Conservation (phyloP, 805 yeast species). For the Schizosaccharomyces octosporus region DNA sequence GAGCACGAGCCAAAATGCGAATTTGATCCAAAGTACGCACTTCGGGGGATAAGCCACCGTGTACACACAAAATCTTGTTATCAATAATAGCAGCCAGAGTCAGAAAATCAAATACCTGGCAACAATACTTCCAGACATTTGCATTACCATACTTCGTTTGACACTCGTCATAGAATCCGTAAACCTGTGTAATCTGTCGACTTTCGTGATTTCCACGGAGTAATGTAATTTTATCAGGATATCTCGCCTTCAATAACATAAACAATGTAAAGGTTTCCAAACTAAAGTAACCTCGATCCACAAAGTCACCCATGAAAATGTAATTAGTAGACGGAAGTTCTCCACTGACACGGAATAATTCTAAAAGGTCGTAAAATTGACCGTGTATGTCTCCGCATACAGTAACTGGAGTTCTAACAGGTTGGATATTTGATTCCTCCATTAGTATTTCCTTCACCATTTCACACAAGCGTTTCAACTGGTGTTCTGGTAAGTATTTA, state of each 20-base stretch:
- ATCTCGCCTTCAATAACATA: slow-evolving; percentile 71
- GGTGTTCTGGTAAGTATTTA: slow-evolving; percentile 65
- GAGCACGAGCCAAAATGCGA: slow-evolving; percentile 80
- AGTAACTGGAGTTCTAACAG: slow-evolving; percentile 78
- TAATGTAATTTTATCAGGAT: slow-evolving; percentile 61
- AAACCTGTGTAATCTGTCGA: slow-evolving; percentile 93
- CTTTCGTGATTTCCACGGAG: slow-evolving; percentile 97
- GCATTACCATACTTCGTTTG: slow-evolving; percentile 80
- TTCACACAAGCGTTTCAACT: slow-evolving; percentile 91
- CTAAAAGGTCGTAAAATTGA: slow-evolving; percentile 82
- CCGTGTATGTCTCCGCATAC: slow-evolving; percentile 95
- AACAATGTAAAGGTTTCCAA: slow-evolving; percentile 79
- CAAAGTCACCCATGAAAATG: slow-evolving; percentile 84
- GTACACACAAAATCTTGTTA: slow-evolving; percentile 83
- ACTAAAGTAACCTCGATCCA: slow-evolving; percentile 90
- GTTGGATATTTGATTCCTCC: slow-evolving; percentile 77
- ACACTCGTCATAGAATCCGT: slow-evolving; percentile 93
- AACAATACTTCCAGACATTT: slow-evolving; percentile 77
- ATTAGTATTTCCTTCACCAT: slow-evolving; percentile 77
- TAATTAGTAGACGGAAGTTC: slow-evolving; percentile 74
- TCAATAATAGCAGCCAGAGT: slow-evolving; percentile 85
- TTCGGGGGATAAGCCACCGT: slow-evolving; percentile 93
- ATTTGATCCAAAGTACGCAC: slow-evolving; percentile 93
- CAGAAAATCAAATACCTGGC: slow-evolving; percentile 77
- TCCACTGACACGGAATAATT: slow-evolving; percentile 71